A percentile compares a stretch with the other conserved stretches of the same genome.
Evolutionary conservation across 2,329 filamentous ascomycete species (phyloP).

Genomic region (Bipolaris victoriae): DNA sequence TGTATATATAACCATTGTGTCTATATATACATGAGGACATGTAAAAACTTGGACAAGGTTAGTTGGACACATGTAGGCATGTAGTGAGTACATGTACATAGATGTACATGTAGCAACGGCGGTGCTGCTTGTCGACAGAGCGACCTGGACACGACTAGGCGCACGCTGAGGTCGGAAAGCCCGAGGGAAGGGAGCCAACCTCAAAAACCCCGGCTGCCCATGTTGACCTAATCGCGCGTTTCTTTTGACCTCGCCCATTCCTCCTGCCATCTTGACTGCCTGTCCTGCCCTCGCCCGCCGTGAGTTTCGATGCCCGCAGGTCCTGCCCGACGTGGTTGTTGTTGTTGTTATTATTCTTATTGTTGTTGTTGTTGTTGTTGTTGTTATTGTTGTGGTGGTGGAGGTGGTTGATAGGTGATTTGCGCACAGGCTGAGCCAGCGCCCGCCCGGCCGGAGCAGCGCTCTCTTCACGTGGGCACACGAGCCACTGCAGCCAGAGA

Average conservation of each 20-base stretch:
- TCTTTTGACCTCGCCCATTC: slow-evolving; percentile 30
- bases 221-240: slow-evolving; percentile 28
- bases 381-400: neutral
- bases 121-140: slow-evolving; percentile 10
- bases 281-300: slow-evolving; percentile 6
- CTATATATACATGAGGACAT: too few species aligned
- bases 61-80: too few species aligned
- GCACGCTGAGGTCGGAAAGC: slow-evolving; percentile 20
- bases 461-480: slow-evolving; percentile 38
- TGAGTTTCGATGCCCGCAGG: neutral
- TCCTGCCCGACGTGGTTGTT: neutral
- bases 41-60: too few species aligned
- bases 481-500: slow-evolving; percentile 22
- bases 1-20: too few species aligned
- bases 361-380: too few species aligned
- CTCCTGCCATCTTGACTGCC: slow-evolving; percentile 16
- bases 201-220: slow-evolving; percentile 27
- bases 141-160: slow-evolving; percentile 27
- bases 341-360: too few species aligned
- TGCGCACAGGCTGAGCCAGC: slow-evolving; percentile 4
- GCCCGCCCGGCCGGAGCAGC: neutral
- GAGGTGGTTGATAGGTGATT: slow-evolving; percentile 23
- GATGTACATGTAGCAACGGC: neutral
- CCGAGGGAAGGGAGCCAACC: slow-evolving; percentile 17
- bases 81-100: neutral